Percentiles rank a stretch among this genome's conserved stretches.
These are phyloP conservation scores for Hebeloma cylindrosporum DNA, from an alignment of 768 basidiomycete species.

Conservation along the genomic window DNA sequence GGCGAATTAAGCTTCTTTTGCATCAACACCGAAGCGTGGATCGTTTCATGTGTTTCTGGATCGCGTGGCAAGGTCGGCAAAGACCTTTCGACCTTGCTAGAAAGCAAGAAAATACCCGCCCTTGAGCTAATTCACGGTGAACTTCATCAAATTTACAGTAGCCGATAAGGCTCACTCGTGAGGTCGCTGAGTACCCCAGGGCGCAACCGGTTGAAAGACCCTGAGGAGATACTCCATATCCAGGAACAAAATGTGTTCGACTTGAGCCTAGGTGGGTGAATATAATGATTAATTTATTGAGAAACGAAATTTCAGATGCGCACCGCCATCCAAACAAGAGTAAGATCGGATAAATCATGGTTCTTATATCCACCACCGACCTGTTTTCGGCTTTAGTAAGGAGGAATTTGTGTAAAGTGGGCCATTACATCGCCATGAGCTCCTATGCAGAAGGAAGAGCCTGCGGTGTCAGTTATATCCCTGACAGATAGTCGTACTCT, in stretches of 20 bases:
- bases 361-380: constrained; percentile 68
- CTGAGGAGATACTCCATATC: constrained; percentile 53
- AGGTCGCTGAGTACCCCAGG: constrained; percentile 57
- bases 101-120: constrained; percentile 54
- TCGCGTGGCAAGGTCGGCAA: constrained; percentile 46
- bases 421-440: constrained; percentile 43
- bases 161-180: constrained; percentile 60
- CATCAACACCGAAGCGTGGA: constrained; percentile 59
- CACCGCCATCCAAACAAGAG: constrained; percentile 66
- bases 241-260: constrained; percentile 54
- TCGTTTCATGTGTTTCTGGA: constrained; percentile 51
- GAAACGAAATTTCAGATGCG: constrained; percentile 20
- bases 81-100: constrained; percentile 44
- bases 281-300: not conserved
- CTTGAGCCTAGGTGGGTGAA: constrained; percentile 48
- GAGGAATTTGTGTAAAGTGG: not conserved
- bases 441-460: no score
- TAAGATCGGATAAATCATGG: constrained; percentile 68
- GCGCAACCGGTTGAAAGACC: constrained; percentile 49
- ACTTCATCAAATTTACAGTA: not conserved
- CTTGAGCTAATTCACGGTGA: constrained; percentile 37
- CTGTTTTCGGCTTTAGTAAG: constrained; percentile 31
- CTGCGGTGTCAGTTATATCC: no score
- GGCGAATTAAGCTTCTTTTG: constrained; percentile 38
- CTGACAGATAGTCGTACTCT: no score